Conservation (phyloP, 2,329 filamentous ascomycete genomes). For the Colletotrichum lindemuthianum region DNA sequence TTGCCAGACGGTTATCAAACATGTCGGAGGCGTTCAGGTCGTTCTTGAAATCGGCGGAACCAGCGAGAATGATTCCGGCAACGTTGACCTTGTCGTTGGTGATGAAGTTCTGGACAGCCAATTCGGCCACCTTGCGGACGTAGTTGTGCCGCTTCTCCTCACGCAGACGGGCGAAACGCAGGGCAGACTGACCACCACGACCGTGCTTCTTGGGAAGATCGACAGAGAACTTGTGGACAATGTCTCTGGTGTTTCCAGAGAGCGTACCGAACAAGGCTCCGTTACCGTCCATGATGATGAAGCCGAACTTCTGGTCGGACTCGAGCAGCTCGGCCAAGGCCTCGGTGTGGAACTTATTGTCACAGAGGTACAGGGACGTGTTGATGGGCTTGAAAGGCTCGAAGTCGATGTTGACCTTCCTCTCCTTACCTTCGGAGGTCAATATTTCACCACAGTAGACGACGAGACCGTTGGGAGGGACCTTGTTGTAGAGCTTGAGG, state of each 20-base stretch:
- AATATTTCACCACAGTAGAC: slow-evolving; percentile 99
- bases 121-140: slow-evolving; percentile 96
- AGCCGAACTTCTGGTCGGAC: slow-evolving; percentile 98
- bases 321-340: slow-evolving; percentile 96
- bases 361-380: slow-evolving; percentile 97
- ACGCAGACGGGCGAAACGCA: slow-evolving; percentile 99
- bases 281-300: slow-evolving; percentile 99
- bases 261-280: slow-evolving; percentile 96
- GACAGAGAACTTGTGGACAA: slow-evolving; percentile 98
- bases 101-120: slow-evolving; percentile 99
- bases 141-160: slow-evolving; percentile 99
- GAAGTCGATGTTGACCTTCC: slow-evolving; percentile 99
- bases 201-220: slow-evolving; percentile 99
- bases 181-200: slow-evolving; percentile 98
- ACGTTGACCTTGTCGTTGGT: slow-evolving; percentile 99
- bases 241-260: slow-evolving; percentile 95
- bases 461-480: slow-evolving; percentile 95
- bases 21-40: slow-evolving; percentile 97
- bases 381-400: slow-evolving; percentile 99
- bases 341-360: slow-evolving; percentile 99
- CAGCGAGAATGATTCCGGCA: slow-evolving; percentile 91
- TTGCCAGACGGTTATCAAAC: slow-evolving; percentile 90
- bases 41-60: slow-evolving; percentile 99
- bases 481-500: slow-evolving; percentile 98
- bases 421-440: slow-evolving; percentile 97